Percentiles rank a stretch among this genome's conserved stretches.
These are phyloP conservation scores for Erysimum pusillum DNA, from an alignment of 441 rosid genomes.

Conservation along the genomic window DNA sequence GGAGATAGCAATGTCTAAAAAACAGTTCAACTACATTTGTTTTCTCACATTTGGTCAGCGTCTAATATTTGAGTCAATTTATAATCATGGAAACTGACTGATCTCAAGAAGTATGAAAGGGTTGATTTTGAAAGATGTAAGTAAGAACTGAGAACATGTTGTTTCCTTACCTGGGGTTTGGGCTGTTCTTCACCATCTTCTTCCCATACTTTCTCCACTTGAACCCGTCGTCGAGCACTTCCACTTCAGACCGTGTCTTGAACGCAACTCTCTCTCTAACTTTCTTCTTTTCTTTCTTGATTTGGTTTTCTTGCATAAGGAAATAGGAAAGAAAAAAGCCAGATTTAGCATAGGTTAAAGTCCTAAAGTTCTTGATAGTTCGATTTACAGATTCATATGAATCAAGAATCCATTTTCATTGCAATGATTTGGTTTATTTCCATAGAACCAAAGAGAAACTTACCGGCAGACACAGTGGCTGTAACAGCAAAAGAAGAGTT, in stretches of 20 bases:
- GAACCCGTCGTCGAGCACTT: conserved; percentile 86
- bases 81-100: conserved; percentile 4
- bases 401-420: background rate
- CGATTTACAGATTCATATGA: background rate
- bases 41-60: too few species aligned
- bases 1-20: background rate
- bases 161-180: conserved; percentile 78
- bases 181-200: conserved; percentile 95
- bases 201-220: conserved; percentile 98
- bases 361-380: background rate
- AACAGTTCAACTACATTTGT: background rate
- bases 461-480: conserved; percentile 50
- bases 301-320: conserved; percentile 45
- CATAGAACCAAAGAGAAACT: conserved; percentile 18
- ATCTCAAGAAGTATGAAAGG: background rate
- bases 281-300: conserved; percentile 50
- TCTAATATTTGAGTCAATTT: background rate
- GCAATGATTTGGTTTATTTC: too few species aligned
- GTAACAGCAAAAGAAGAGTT: conserved; percentile 20
- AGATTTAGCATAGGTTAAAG: conserved; percentile 1
- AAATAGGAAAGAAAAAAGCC: background rate
- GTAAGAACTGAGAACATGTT: background rate
- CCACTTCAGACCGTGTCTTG: conserved; percentile 80
- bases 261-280: conserved; percentile 76
- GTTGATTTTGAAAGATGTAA: background rate